Conservation (phyloP, 192 early-diverging fungal species). For the Backusella mclennaniae region DNA sequence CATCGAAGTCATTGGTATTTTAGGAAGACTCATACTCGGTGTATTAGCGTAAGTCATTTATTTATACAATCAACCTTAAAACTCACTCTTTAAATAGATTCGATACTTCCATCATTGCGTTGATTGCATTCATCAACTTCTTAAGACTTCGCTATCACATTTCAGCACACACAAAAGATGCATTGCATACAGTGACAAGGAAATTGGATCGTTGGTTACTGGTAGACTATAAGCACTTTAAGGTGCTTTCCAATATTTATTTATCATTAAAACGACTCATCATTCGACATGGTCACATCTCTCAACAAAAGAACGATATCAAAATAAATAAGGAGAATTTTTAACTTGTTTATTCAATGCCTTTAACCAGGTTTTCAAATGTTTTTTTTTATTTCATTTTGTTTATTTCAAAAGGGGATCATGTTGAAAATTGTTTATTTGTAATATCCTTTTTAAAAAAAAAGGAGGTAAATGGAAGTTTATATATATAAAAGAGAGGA, state of each 20-base stretch:
- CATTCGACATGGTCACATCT: neutral
- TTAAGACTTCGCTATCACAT: conserved; percentile 68
- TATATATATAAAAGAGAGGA: neutral
- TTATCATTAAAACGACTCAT: neutral
- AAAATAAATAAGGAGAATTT: neutral
- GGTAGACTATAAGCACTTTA: neutral
- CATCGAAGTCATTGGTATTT: conserved; percentile 67
- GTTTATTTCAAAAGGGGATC: neutral
- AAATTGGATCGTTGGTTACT: conserved; percentile 33
- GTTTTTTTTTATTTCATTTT: neutral
- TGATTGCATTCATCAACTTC: conserved; percentile 65
- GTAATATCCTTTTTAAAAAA: neutral
- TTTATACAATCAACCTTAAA: no score
- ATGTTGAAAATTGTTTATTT: neutral
- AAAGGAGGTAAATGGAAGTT: neutral
- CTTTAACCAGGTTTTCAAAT: neutral
- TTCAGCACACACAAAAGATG: conserved; percentile 45
- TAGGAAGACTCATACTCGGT: conserved; percentile 55
- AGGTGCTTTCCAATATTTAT: neutral
- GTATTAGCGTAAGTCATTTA: conserved; percentile 37
- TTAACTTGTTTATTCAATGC: no score
- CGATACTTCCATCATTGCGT: conserved; percentile 31
- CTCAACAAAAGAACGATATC: neutral
- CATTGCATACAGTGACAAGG: conserved; percentile 36
- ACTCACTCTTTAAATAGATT: conserved; percentile 14